Evolutionary conservation across 1,284 basidiomycete genomes (phyloP), one percentile per base, ranked within the genome.

Genomic region (Puccinia novopanici): DNA sequence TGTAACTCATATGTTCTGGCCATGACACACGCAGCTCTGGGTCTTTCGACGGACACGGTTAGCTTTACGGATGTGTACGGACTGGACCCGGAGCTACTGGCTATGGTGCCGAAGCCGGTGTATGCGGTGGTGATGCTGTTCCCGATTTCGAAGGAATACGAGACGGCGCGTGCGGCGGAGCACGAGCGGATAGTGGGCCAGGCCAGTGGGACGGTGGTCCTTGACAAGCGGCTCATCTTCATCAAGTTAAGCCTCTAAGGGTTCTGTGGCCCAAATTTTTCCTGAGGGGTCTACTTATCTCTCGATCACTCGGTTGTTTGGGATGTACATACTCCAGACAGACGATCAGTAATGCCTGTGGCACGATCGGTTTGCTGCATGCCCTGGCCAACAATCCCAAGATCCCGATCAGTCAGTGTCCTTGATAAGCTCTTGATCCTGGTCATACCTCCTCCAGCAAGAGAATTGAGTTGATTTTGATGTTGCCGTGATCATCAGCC

Each of bases 311-410:
- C n/a, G n/a, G n/a, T n/a, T n/a, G n/a, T n/a, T n/a, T n/a, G n/a
- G n/a, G n/a, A n/a, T n/a, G n/a, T n/a, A n/a, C n/a, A n/a, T n/a
- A n/a, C n/a, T n/a, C n/a, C 17, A 81, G 79, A 42, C 72, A 75
- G 40, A 75, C 68, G 9, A 86, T 86, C 63, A 84, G 84, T 8
- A 86, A 86, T 77, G 85, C 85, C 0, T 86, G 85, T 72, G 85
- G 85, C 12, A 86, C 85, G 15, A 86, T 86, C 65, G 85, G 84
- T 13, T 83, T 86, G 3, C 82, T 86, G 10, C 85, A 86, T 70
- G 83, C 84, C 0, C 82, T 86, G 13, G 82, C 83, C 67, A 85
- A 86, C 81, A 83, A 84, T 12, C 72, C 84, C 1, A n/a, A 78
- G 30, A 40, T 70, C 67, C 67, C 76, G 24, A 82, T 86, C 40